Conservation (phyloP, 345 rosid genomes). For the thale cress (Arabidopsis thaliana) region TAIR10.1 NC_003076.8:3818501-3819000, state of each 20-base stretch:
- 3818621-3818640: conserved; percentile 58
- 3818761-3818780: conserved; percentile 52
- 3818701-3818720: conserved; percentile 41
- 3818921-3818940: conserved; percentile 41
- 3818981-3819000: conserved; percentile 60
- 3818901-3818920: conserved; percentile 42
- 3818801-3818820: conserved; percentile 49
- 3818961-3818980: conserved; percentile 46
- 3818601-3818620: conserved; percentile 80
- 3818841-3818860: conserved; percentile 22
- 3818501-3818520: conserved; percentile 5
- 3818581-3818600: conserved; percentile 95
- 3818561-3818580: conserved; percentile 93
- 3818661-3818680: conserved; percentile 46
- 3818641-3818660: conserved; percentile 45
- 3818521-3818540: conserved; percentile 22
- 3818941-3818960: conserved; percentile 46
- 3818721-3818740: conserved; percentile 36
- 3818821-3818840: conserved; percentile 35
- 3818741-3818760: conserved; percentile 43
- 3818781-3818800: conserved; percentile 49
- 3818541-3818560: conserved; percentile 97
- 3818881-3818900: conserved; percentile 43
- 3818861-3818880: conserved; percentile 7
- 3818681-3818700: conserved; percentile 46